Percentiles rank a stretch among this genome's conserved stretches.
phyloP scores from a whole-genome alignment of 306 rosid genomes.

The Cicer judaicum region DNA sequence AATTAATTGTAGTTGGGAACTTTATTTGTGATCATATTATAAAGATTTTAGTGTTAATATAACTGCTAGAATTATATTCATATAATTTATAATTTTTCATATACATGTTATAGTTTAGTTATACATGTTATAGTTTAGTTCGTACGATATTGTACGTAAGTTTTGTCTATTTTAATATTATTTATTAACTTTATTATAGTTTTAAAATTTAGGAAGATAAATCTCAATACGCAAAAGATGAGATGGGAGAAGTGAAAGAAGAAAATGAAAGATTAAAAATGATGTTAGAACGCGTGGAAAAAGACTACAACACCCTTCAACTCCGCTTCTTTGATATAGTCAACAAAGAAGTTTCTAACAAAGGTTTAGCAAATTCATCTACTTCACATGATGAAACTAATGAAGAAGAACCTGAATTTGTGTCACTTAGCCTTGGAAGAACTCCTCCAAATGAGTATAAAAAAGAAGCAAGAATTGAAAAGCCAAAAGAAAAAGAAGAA shows the following conservation, averaged over 20 bases:
- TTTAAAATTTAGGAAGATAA: conserved; percentile 53
- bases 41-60: too few relatives aligned
- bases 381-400: conserved; percentile 46
- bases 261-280: conserved; percentile 77
- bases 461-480: conserved; percentile 42
- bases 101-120: not conserved
- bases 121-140: not conserved
- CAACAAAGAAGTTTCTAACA: conserved; percentile 47
- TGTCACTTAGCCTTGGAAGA: conserved; percentile 75
- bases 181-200: not conserved
- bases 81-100: not conserved
- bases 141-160: not conserved
- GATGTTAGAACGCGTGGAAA: conserved; percentile 55
- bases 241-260: conserved; percentile 75
- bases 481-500: conserved; percentile 49
- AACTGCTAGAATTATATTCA: too few relatives aligned
- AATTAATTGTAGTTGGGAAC: too few relatives aligned
- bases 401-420: conserved; percentile 58
- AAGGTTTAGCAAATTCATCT: conserved; percentile 17
- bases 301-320: conserved; percentile 69
- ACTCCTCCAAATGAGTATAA: conserved; percentile 45
- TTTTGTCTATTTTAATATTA: not conserved
- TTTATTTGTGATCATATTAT: too few relatives aligned
- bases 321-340: conserved; percentile 53
- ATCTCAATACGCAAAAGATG: conserved; percentile 55